Percentiles rank a stretch among this genome's conserved stretches.
phyloP scores from a whole-genome alignment of 1,284 basidiomycete genomes.

The Heterobasidion annosum region DNA sequence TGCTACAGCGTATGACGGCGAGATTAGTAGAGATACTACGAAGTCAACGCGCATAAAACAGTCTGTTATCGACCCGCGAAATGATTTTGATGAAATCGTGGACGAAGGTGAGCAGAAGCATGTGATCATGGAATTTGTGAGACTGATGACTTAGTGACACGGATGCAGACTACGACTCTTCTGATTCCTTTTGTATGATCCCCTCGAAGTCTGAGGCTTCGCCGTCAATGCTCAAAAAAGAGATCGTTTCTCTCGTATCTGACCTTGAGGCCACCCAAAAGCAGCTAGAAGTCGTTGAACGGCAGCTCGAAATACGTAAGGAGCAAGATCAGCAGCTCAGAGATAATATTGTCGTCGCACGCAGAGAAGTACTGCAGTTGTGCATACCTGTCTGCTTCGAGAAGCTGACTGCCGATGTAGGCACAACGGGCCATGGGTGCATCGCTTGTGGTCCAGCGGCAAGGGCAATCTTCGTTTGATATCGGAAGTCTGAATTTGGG shows the following conservation, averaged over 20 bases:
- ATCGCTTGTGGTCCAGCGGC: conserved; percentile 42
- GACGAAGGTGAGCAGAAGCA: conserved; percentile 26
- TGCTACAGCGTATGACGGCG: conserved; percentile 15
- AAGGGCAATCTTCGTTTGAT: conserved; percentile 32
- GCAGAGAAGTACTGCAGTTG: conserved; percentile 49
- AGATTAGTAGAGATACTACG: conserved; percentile 8
- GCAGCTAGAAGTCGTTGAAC: conserved; percentile 50
- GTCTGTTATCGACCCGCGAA: conserved; percentile 17
- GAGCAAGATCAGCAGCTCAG: conserved; percentile 71
- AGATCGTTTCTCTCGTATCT: conserved; percentile 52
- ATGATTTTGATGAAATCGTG: conserved; percentile 29
- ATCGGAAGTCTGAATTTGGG: conserved; percentile 40
- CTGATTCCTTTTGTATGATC: conserved; percentile 70
- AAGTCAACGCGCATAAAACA: conserved; percentile 10
- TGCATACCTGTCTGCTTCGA: neutral
- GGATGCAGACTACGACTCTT: conserved; percentile 43
- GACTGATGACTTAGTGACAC: no score
- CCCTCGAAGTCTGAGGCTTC: conserved; percentile 49
- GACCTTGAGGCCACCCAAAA: conserved; percentile 49
- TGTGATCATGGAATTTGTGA: neutral
- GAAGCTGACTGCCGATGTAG: conserved; percentile 23
- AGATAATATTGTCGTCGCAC: conserved; percentile 69
- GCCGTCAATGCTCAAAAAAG: conserved; percentile 43
- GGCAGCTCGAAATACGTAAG: conserved; percentile 53
- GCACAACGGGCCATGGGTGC: conserved; percentile 70